A percentile compares a stretch with the other conserved stretches of the same genome.
These are phyloP conservation scores for Aquanectria penicillioides DNA, from an alignment of 2,329 filamentous ascomycete species.

Conservation along the genomic window DNA sequence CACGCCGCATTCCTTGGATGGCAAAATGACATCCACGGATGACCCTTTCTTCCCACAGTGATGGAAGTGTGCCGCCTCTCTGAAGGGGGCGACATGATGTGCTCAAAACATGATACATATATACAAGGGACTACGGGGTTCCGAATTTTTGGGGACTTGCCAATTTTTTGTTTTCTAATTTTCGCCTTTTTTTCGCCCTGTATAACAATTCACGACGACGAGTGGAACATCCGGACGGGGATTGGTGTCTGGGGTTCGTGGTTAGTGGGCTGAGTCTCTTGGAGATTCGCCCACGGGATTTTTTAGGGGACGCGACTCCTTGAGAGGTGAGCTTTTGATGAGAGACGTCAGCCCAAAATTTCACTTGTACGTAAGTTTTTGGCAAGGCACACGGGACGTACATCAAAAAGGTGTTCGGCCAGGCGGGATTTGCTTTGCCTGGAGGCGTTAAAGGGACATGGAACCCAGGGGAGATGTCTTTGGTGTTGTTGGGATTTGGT, in stretches of 20 bases:
- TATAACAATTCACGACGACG: slow-evolving; percentile 44
- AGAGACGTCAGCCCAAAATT: slow-evolving; percentile 28
- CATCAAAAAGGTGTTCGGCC: slow-evolving; percentile 57
- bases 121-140: slow-evolving; percentile 31
- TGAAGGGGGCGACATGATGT: neutral
- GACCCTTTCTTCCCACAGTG: slow-evolving; percentile 37
- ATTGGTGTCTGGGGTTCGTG: slow-evolving; percentile 32
- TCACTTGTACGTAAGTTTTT: slow-evolving; percentile 52
- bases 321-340: slow-evolving; percentile 13
- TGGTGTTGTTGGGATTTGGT: slow-evolving; percentile 41
- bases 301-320: slow-evolving; percentile 23
- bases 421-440: slow-evolving; percentile 40
- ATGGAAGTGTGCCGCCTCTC: slow-evolving; percentile 13
- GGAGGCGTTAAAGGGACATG: slow-evolving; percentile 39
- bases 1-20: neutral
- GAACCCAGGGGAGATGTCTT: slow-evolving; percentile 39
- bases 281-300: slow-evolving; percentile 25
- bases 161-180: slow-evolving; percentile 30
- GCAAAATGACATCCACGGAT: slow-evolving; percentile 20
- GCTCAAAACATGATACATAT: slow-evolving; percentile 33
- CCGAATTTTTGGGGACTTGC: slow-evolving; percentile 23
- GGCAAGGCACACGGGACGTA: slow-evolving; percentile 51
- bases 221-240: slow-evolving; percentile 34
- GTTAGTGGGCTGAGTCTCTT: slow-evolving; percentile 22
- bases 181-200: slow-evolving; percentile 39